Evolutionary conservation across 208 protist species (phyloP).

Genomic region (Leishmania turanica): DNA sequence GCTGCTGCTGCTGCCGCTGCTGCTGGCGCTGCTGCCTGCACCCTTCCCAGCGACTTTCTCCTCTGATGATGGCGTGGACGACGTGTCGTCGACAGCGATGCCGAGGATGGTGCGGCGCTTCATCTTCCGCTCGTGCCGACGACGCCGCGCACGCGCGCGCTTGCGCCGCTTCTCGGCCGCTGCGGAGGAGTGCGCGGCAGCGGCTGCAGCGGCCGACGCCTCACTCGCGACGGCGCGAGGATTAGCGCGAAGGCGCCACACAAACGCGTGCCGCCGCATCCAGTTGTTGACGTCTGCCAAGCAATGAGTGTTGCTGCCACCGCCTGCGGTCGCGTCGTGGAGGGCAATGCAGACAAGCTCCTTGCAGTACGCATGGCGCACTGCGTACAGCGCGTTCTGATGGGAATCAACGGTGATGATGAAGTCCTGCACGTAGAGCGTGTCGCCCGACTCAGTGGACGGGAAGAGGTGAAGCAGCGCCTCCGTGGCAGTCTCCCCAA

Average conservation of each 20-base stretch:
- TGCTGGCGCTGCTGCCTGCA: slow-evolving; percentile 4
- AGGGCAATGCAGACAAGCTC: slow-evolving; percentile 85
- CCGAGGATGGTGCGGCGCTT: slow-evolving; percentile 20
- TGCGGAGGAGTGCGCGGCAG: background rate
- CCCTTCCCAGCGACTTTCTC: background rate
- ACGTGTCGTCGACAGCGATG: background rate
- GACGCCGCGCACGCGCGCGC: slow-evolving; percentile 4
- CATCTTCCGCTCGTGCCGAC: slow-evolving; percentile 3
- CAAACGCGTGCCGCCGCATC: slow-evolving; percentile 33
- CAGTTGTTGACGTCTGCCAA: slow-evolving; percentile 62
- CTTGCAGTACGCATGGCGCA: slow-evolving; percentile 76
- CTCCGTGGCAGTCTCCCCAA: slow-evolving; percentile 25
- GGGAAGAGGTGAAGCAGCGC: slow-evolving; percentile 32
- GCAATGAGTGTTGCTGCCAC: slow-evolving; percentile 48
- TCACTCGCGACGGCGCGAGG: background rate
- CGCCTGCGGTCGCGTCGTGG: slow-evolving; percentile 30
- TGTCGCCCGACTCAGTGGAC: slow-evolving; percentile 6
- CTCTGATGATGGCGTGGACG: background rate
- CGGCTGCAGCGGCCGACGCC: background rate
- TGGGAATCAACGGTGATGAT: slow-evolving; percentile 79
- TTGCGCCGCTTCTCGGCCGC: slow-evolving; percentile 21
- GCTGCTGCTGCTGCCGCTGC: slow-evolving; percentile 20
- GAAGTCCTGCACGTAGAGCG: slow-evolving; percentile 81
- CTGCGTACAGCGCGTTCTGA: slow-evolving; percentile 68
- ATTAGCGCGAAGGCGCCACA: slow-evolving; percentile 26